These are phyloP conservation scores for Mortierella sp. DNA, from an alignment of 371 early-diverging fungal genomes.

Conservation along the genomic window DNA sequence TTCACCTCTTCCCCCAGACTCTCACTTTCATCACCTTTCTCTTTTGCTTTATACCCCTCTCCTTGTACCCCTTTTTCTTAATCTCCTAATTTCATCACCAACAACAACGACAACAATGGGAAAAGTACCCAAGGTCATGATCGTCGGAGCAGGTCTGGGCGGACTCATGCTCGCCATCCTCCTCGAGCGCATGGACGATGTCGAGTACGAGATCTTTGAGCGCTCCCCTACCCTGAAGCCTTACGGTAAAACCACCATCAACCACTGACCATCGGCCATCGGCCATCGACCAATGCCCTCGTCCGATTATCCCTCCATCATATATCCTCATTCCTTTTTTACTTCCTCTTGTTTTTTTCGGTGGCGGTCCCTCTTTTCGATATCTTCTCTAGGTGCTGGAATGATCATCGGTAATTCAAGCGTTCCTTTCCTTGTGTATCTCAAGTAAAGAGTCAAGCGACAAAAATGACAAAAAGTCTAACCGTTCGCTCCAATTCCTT, in stretches of 20 bases:
- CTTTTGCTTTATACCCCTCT: neutral
- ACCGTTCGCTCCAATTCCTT: neutral
- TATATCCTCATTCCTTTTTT: neutral
- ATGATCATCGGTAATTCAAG: conserved; percentile 5
- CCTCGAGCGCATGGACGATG: conserved; percentile 15
- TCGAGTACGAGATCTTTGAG: conserved; percentile 32
- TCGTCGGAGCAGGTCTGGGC: conserved; percentile 17
- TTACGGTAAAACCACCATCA: conserved; percentile 17
- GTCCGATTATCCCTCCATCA: neutral
- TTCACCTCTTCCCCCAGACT: neutral
- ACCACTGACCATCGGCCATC: neutral
- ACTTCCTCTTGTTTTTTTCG: neutral
- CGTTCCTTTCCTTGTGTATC: neutral
- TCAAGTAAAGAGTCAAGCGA: neutral
- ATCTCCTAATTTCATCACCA: neutral
- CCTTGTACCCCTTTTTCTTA: neutral
- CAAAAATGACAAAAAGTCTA: neutral
- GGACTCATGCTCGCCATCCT: conserved; percentile 19
- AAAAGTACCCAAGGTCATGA: neutral
- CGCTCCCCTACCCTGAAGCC: conserved; percentile 24
- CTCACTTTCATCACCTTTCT: neutral
- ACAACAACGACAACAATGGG: neutral
- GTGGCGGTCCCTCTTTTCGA: neutral
- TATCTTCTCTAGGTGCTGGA: neutral
- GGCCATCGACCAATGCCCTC: neutral